Percentiles rank a stretch among this genome's conserved stretches.
Evolutionary conservation across 768 basidiomycete genomes (phyloP).

Genomic region (Lactarius hatsudake): DNA sequence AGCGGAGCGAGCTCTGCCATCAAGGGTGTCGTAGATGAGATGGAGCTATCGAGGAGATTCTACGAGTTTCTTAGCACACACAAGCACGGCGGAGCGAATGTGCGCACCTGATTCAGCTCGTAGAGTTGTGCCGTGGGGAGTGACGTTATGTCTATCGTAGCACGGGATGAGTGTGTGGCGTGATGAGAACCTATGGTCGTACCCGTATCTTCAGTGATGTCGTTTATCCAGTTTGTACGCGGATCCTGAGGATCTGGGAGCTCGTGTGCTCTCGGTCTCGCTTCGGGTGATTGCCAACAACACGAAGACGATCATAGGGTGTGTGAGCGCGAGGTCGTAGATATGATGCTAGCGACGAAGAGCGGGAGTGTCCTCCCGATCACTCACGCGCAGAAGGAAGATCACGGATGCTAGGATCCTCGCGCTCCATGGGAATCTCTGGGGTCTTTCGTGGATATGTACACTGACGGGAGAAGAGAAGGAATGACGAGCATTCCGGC

Average conservation of each 20-base stretch:
- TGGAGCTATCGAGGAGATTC: slow-evolving; percentile 40
- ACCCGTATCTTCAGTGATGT: slow-evolving; percentile 27
- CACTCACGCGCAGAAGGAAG: slow-evolving; percentile 18
- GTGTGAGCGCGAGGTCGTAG: slow-evolving; percentile 1
- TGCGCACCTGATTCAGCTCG: slow-evolving; percentile 41
- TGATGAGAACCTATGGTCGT: background rate
- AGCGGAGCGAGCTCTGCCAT: slow-evolving; percentile 55
- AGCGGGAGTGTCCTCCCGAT: background rate
- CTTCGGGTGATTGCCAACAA: slow-evolving; percentile 19
- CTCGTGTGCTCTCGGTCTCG: slow-evolving; percentile 28
- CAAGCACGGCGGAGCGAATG: background rate
- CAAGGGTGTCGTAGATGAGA: slow-evolving; percentile 45
- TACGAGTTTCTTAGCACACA: slow-evolving; percentile 21
- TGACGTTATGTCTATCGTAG: slow-evolving; percentile 34
- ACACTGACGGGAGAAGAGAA: background rate
- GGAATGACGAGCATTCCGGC: background rate
- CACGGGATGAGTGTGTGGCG: background rate
- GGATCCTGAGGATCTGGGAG: slow-evolving; percentile 30
- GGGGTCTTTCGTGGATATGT: background rate
- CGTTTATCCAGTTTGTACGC: background rate
- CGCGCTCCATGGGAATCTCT: slow-evolving; percentile 3
- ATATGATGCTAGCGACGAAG: slow-evolving; percentile 3
- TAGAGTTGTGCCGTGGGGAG: slow-evolving; percentile 38
- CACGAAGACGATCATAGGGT: slow-evolving; percentile 2
- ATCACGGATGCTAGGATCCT: background rate